Evolutionary conservation across 192 early-diverging fungal species (phyloP), one percentile per base, ranked within the genome.

Genomic region (Coemansia sp.): DNA sequence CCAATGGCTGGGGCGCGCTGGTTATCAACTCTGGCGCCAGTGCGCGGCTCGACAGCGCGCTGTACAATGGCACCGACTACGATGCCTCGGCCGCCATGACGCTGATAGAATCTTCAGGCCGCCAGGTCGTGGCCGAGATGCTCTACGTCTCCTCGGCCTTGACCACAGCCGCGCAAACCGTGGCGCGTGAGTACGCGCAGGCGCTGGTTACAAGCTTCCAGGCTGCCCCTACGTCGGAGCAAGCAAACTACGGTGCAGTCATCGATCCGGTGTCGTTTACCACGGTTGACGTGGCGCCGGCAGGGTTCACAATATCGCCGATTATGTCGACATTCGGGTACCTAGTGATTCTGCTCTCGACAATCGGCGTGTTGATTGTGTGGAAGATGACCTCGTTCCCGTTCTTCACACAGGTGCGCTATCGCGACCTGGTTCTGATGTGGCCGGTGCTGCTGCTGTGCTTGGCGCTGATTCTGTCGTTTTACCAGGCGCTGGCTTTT

Each of bases 331-430:
- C 60, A 8, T 74, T 74, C 40, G 62, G 64, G 14, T 67, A 43
- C 15, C 44, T 74, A 10, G 8, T 6, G 17, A 40, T 34, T 20
- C 36, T 63, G 40, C 42, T 74, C 28, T 56, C 50, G 23, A 46
- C 56, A 1, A 42, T 74, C 8, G 55, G 64, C 7, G 47, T 63
- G n/a, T 43, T 67, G 51, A 67, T 74, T 38, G 45, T 63, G 60
- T 74, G 70, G 64, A 67, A 66, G 56, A 46, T 74, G 44, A 63
- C 70, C 2, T 63, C 51, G 17, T 67, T 67, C 15, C 40, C 58
- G 20, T 63, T 74, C 17, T 74, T 74, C 28, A 10, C 38, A 14
- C 35, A 44, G 32, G 64, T 67, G 25, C 59, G 60, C 23, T 74
- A 44, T 52, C 51, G 64, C 39, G 64, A 74, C 26, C 52, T 74